Conservation (phyloP, 345 rosid species). For the Pugionium cornutum region DNA sequence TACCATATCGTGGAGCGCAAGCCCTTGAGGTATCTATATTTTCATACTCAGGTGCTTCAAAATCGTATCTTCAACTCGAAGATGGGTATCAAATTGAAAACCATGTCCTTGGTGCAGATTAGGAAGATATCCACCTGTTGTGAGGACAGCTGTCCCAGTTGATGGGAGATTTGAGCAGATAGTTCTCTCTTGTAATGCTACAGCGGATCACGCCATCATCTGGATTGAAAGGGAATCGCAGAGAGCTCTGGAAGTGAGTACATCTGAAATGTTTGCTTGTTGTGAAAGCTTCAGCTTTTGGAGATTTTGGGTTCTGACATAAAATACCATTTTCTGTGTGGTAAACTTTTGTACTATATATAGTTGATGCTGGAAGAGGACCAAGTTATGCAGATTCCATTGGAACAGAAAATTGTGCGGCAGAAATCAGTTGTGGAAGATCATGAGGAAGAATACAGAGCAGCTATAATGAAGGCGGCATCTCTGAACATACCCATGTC, state of each 20-base stretch:
- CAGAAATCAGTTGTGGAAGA: conserved; percentile 68
- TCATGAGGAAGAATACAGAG: conserved; percentile 75
- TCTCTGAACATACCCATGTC: conserved; percentile 71
- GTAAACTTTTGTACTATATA: conserved; percentile 1
- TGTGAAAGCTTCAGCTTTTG: conserved; percentile 8
- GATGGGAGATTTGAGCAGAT: conserved; percentile 94
- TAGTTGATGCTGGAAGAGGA: conserved; percentile 87
- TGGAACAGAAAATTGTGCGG: conserved; percentile 77
- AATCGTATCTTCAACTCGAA: neutral
- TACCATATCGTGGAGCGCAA: conserved; percentile 90
- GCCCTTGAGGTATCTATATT: conserved; percentile 63
- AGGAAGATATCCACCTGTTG: conserved; percentile 89
- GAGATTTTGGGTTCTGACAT: neutral
- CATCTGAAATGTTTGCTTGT: conserved; percentile 1
- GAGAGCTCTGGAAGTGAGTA: conserved; percentile 77
- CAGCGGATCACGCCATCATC: conserved; percentile 80
- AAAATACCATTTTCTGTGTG: neutral
- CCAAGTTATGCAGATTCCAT: conserved; percentile 64
- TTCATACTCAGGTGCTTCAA: conserved; percentile 1
- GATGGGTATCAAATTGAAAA: neutral
- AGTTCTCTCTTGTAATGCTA: conserved; percentile 87
- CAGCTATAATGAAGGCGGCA: conserved; percentile 73
- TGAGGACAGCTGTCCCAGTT: conserved; percentile 96
- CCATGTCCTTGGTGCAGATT: conserved; percentile 50
- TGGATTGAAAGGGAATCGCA: conserved; percentile 91